Evolutionary conservation across 805 yeast species (phyloP), one percentile per base, ranked within the genome.

Genomic region (Candida adriatica): DNA sequence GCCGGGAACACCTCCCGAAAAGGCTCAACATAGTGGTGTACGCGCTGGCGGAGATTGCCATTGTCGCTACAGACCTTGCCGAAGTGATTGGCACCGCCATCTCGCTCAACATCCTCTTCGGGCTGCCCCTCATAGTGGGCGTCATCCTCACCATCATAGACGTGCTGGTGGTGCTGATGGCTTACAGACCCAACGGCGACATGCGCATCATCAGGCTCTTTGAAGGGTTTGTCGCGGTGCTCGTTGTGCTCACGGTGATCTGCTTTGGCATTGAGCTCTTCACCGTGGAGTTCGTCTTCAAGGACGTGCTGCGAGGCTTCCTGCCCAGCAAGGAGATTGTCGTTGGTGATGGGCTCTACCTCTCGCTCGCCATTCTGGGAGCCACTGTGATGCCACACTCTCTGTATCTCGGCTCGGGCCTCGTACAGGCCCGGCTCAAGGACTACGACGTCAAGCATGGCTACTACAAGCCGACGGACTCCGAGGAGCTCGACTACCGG

Each of bases 61-160:
- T 90, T 37, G 77, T 90, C 26, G 96, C 96, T 2, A 90, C 97
- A 0, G 98, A 90, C 59, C 70, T 92, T 42, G 96, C 98, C 2
- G 97, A 90, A 54, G 95, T 90, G 21, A 90, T 92, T 16, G 98
- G 98, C n/a, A 85, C 96, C 4, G 96, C 97, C 4, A 86, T 90
- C 35, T 80, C 97, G 1, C 66, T 90, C 35, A 86, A 92, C 46
- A 85, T 90, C 34, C 60, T 92, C 26, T 75, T 88, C 52, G 69
- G 73, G 3, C 62, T 92, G 6, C 97, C 97, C 0, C 61, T 92
- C 13, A 67, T 84, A 6, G 65, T 75, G 5, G 98, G 98, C 20
- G 95, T 90, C 11, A 59, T 86, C 4, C 56, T 90, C 31, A 90
- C 97, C 0, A 79, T 86, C 15, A 59, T 85, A 4, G 98, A 90